A percentile compares a stretch with the other conserved stretches of the same genome.
These are phyloP conservation scores for Penicillium malachiteum DNA, from an alignment of 495 filamentous ascomycete genomes.

Conservation along the genomic window DNA sequence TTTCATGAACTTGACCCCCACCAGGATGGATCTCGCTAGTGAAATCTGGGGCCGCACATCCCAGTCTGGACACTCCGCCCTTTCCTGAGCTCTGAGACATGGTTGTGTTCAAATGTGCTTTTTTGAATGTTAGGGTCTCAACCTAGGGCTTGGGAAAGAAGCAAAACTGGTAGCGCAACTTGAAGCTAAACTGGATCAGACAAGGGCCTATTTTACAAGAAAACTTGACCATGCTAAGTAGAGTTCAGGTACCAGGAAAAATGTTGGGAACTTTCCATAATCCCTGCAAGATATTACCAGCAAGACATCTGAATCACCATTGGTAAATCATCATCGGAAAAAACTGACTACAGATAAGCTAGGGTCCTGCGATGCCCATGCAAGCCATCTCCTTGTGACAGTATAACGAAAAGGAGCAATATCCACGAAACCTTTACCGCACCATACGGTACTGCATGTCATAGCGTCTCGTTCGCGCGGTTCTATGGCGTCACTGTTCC, in stretches of 20 bases:
- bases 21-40: slow-evolving; percentile 30
- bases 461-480: slow-evolving; percentile 19
- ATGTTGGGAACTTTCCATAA: slow-evolving; percentile 23
- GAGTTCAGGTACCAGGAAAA: slow-evolving; percentile 11
- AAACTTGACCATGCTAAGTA: too few relatives aligned
- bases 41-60: slow-evolving; percentile 34
- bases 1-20: slow-evolving; percentile 26
- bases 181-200: too few relatives aligned
- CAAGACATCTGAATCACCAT: neutral
- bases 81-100: neutral
- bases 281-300: slow-evolving; percentile 18
- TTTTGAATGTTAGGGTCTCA: too few relatives aligned
- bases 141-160: too few relatives aligned
- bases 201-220: too few relatives aligned
- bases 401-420: neutral
- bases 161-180: too few relatives aligned
- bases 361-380: neutral
- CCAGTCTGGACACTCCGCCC: slow-evolving; percentile 3
- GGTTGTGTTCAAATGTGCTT: neutral
- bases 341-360: neutral
- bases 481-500: slow-evolving; percentile 29
- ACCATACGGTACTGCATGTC: slow-evolving; percentile 21
- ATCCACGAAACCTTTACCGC: slow-evolving; percentile 4
- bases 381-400: neutral
- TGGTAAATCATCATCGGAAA: neutral